Conservation (phyloP, 1,139 yeast genomes). For the Sugiyamaella paludigena region DNA sequence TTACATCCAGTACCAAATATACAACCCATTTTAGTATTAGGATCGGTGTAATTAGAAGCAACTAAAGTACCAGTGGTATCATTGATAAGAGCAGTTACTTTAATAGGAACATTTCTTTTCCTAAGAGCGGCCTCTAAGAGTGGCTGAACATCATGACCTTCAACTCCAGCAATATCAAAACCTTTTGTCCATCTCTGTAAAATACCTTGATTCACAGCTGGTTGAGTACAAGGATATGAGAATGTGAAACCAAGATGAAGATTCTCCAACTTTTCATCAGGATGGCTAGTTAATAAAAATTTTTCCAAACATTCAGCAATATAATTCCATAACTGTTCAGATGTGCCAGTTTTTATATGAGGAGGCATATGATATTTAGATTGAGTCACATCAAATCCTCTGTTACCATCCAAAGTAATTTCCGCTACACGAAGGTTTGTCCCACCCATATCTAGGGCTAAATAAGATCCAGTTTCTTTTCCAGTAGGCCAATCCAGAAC, state of each 20-base stretch:
- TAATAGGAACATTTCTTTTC: conserved; percentile 65
- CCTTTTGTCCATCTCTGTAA: conserved; percentile 99
- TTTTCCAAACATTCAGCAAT: conserved; percentile 76
- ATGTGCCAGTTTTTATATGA: conserved; percentile 70
- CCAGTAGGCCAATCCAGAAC: conserved; percentile 93
- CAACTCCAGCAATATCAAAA: conserved; percentile 89
- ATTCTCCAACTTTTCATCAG: conserved; percentile 42
- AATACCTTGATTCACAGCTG: conserved; percentile 77
- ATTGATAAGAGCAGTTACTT: conserved; percentile 88
- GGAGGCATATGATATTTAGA: conserved; percentile 74
- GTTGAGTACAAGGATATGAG: conserved; percentile 88
- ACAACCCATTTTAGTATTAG: conserved; percentile 87
- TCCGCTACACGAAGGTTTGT: conserved; percentile 88
- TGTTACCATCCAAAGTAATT: conserved; percentile 74
- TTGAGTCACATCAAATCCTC: conserved; percentile 78
- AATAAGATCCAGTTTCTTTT: conserved; percentile 78
- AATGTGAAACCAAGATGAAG: conserved; percentile 92
- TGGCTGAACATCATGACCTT: conserved; percentile 92
- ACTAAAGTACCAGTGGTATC: conserved; percentile 97
- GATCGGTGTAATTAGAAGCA: conserved; percentile 90
- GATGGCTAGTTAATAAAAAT: conserved; percentile 57
- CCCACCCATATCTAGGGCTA: conserved; percentile 96
- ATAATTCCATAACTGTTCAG: conserved; percentile 78
- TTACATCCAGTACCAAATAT: conserved; percentile 98
- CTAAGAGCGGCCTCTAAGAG: conserved; percentile 76